Percentiles rank a stretch among this genome's conserved stretches.
phyloP scores from a whole-genome alignment of 345 rosid species.

The Zanthoxylum bungeanum region DNA sequence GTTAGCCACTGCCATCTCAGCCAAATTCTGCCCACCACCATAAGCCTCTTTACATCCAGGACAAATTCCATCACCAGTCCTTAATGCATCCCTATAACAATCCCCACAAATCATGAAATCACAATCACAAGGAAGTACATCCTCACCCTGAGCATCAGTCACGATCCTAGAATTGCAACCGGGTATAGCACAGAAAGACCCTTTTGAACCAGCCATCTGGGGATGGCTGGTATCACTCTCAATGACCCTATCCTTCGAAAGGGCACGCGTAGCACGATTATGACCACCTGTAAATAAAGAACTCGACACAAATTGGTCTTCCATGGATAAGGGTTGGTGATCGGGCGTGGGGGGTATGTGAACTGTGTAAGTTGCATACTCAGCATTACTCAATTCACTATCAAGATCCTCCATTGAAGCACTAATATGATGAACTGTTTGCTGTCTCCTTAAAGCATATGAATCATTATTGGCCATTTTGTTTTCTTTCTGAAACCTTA shows the following conservation, averaged over 20 bases:
- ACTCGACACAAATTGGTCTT: constrained; percentile 28
- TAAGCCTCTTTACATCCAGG: constrained; percentile 54
- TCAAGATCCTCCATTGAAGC: constrained; percentile 41
- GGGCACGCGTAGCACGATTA: constrained; percentile 34
- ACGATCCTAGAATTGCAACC: constrained; percentile 41
- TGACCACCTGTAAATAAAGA: constrained; percentile 49
- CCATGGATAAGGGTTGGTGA: too few species aligned
- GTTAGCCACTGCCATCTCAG: constrained; percentile 15
- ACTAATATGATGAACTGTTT: constrained; percentile 38
- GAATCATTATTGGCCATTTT: constrained; percentile 35
- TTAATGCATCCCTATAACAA: constrained; percentile 35
- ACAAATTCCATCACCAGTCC: constrained; percentile 36
- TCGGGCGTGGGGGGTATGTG: constrained; percentile 67
- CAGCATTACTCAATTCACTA: constrained; percentile 41
- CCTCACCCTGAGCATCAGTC: constrained; percentile 30
- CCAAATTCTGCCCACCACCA: constrained; percentile 22
- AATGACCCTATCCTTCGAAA: constrained; percentile 33
- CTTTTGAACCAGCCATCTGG: constrained; percentile 24
- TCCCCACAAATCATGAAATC: constrained; percentile 47
- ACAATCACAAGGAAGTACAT: constrained; percentile 42
- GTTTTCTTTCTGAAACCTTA: constrained; percentile 17
- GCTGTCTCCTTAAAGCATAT: constrained; percentile 11
- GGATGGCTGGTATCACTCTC: constrained; percentile 27
- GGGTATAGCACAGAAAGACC: constrained; percentile 30
- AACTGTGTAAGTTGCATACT: constrained; percentile 44